Evolutionary conservation across 805 yeast species (phyloP), one percentile per base, ranked within the genome.

Genomic region (Cyberlindnera misumaiensis): DNA sequence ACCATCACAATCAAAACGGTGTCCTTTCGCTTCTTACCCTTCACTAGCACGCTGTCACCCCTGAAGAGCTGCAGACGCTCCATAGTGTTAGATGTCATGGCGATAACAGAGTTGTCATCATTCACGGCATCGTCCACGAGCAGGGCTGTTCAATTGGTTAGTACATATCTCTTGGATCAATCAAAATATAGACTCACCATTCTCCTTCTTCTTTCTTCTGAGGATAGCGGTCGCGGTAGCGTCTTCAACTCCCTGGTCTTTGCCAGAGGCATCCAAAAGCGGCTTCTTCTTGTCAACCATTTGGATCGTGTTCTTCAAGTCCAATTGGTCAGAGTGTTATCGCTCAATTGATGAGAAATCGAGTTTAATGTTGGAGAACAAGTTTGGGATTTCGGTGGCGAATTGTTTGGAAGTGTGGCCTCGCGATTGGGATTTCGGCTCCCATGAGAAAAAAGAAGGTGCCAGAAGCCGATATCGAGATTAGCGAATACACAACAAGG

Each of bases 1-100:
- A 94, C 88, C 52, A 93, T 72, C 27, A 90, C 99, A 62, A 93
- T 86, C 62, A 93, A 73, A 12, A 93, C 97, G 17, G 99, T 93
- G 58, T 93, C 98, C 63, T 83, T 89, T 69, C 98, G 80, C 77
- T 87, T 93, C 72, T 93, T 93, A 56, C 99, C 99, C 68, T 89
- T 90, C 51, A 93, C 96, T 44, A 88, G 70, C 15, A 93, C 97
- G 27, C 97, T 93, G 60, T 93, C 99, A 53, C 99, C 99, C 47
- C 97, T 80, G 76, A 93, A 93, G 60, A 93, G 73, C 64, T 93
- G 95, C 44, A 93, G 72, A 55, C 82, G 72, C 59, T 93, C 98
- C 95, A 93, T 86, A 13, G 97, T 93, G 62, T 82, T 82, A 13
- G 96, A 84, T 27, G 94, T 83, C 82, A 93, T 85, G 36, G 97